A percentile compares a stretch with the other conserved stretches of the same genome.
Conservation (phyloP, 2,329 filamentous ascomycete genomes). For the Colletotrichum somersetense region DNA sequence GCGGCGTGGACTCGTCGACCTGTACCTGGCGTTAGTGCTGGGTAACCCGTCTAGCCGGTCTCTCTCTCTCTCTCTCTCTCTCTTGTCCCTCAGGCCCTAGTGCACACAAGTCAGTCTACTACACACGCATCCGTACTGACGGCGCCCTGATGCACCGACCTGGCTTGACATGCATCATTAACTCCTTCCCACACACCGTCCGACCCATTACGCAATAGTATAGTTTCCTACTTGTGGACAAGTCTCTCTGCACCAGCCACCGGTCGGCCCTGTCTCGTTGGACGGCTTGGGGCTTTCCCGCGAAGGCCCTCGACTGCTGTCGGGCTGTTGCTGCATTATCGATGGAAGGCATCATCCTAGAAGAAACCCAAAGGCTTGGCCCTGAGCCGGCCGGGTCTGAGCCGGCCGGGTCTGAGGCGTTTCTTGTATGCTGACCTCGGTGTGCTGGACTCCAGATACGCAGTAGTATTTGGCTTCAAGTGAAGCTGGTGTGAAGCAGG, state of each 20-base stretch:
- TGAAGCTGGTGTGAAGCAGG: not conserved
- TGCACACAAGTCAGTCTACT: not conserved
- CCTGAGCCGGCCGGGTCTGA: no score
- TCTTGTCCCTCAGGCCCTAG: not conserved
- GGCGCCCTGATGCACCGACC: slow-evolving; percentile 31
- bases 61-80: no score
- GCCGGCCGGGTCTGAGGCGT: slow-evolving; percentile 13
- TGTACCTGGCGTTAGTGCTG: slow-evolving; percentile 15
- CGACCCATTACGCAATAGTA: not conserved
- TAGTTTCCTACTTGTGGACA: not conserved
- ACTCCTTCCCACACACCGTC: not conserved
- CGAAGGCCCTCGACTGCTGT: not conserved
- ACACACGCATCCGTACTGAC: slow-evolving; percentile 30
- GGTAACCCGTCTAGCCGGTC: not conserved
- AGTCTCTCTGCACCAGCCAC: not conserved
- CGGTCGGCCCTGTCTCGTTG: slow-evolving; percentile 6
- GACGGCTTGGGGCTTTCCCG: slow-evolving; percentile 15
- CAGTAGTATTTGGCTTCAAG: not conserved
- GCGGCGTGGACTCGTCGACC: slow-evolving; percentile 29
- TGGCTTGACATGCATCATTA: slow-evolving; percentile 30
- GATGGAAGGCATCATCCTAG: not conserved
- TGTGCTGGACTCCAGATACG: not conserved
- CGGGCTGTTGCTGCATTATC: not conserved
- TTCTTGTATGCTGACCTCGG: not conserved
- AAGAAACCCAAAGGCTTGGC: not conserved